These are phyloP conservation scores for Fragaria iinumae DNA, from an alignment of 306 rosid genomes.

Conservation along the genomic window DNA sequence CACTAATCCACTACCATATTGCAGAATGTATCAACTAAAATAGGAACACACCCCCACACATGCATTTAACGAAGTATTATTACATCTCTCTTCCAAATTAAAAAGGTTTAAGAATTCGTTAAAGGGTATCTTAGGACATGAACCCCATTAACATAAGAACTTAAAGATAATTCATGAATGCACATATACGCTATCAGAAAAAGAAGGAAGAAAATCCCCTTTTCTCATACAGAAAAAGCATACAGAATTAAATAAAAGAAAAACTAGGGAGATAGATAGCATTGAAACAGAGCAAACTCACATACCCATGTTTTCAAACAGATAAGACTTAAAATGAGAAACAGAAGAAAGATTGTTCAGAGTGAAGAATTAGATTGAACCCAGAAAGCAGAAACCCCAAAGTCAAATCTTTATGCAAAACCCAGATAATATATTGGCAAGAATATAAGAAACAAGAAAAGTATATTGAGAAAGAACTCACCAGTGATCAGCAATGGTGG, in stretches of 20 bases:
- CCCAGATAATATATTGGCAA: slow-evolving; percentile 23
- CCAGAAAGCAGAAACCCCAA: slow-evolving; percentile 22
- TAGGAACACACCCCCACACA: background rate
- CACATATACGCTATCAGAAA: slow-evolving; percentile 2
- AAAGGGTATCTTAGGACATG: background rate
- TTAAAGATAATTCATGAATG: slow-evolving; percentile 17
- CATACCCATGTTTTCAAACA: slow-evolving; percentile 28
- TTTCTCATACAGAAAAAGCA: slow-evolving; percentile 14
- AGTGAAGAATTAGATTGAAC: slow-evolving; percentile 27
- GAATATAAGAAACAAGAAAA: slow-evolving; percentile 21
- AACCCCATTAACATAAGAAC: background rate
- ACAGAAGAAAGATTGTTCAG: slow-evolving; percentile 25
- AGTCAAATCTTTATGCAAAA: slow-evolving; percentile 16
- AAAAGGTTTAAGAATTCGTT: background rate
- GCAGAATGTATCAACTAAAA: background rate
- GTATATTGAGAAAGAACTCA: slow-evolving; percentile 36
- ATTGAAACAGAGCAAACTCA: slow-evolving; percentile 20
- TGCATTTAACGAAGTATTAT: background rate
- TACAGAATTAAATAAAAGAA: slow-evolving; percentile 19
- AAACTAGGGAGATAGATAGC: background rate
- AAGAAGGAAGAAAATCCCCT: background rate
- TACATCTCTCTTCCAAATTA: background rate
- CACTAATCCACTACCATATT: background rate
- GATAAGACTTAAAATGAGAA: slow-evolving; percentile 21
- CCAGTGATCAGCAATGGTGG: slow-evolving; percentile 65